These are phyloP conservation scores for Stephanodiscus triporus DNA, from an alignment of 108 stramenopile genomes.

Conservation along the genomic window DNA sequence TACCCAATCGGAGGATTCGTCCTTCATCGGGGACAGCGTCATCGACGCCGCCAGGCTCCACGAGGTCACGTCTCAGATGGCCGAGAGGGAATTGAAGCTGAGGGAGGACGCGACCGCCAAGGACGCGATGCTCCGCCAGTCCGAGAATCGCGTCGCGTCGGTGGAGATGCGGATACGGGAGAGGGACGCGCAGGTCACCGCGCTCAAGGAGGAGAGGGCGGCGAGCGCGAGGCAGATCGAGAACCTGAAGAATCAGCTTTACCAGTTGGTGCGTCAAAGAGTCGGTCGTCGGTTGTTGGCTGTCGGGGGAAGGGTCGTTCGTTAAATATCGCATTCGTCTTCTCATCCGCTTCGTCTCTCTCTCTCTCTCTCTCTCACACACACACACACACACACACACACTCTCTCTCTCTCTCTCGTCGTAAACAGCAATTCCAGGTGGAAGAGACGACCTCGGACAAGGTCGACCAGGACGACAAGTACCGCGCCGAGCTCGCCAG, in stretches of 20 bases:
- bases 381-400: too few species aligned
- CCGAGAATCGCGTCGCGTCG: conserved; percentile 20
- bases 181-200: conserved; percentile 56
- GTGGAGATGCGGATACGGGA: conserved; percentile 56
- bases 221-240: conserved; percentile 61
- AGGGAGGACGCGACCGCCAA: conserved; percentile 19
- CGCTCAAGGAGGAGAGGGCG: conserved; percentile 67
- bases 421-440: conserved; percentile 52
- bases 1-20: conserved; percentile 36
- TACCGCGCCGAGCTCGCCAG: conserved; percentile 53
- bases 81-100: conserved; percentile 15
- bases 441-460: conserved; percentile 63
- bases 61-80: conserved; percentile 23
- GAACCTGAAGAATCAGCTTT: conserved; percentile 76
- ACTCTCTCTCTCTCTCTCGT: neutral
- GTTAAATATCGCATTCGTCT: too few species aligned
- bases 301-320: too few species aligned
- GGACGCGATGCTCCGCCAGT: conserved; percentile 19
- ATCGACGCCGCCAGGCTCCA: conserved; percentile 32
- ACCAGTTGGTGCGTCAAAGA: conserved; percentile 49
- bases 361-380: too few species aligned
- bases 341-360: too few species aligned
- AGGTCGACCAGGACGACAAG: conserved; percentile 39
- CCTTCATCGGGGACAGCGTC: conserved; percentile 14
- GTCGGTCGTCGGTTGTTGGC: too few species aligned